These are phyloP conservation scores for Aspergillus baeticus DNA, from an alignment of 495 filamentous ascomycete species.

Conservation along the genomic window DNA sequence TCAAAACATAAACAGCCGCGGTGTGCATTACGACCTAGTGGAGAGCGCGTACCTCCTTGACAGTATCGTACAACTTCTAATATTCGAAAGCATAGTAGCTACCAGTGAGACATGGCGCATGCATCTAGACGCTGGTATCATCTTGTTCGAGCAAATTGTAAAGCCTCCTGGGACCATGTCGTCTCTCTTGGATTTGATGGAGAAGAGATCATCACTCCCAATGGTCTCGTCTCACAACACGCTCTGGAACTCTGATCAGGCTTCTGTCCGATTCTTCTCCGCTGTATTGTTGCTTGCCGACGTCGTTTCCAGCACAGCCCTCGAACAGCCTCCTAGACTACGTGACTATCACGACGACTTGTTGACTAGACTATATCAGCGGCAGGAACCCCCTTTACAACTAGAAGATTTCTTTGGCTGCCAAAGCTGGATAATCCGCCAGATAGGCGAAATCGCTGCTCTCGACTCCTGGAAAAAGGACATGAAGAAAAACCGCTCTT, in stretches of 20 bases:
- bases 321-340: background rate
- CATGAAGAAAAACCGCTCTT: background rate
- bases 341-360: background rate
- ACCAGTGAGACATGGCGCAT: background rate
- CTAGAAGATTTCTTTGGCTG: conserved; percentile 7
- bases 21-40: background rate
- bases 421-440: conserved; percentile 2
- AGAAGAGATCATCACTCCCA: background rate
- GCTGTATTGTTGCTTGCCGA: background rate
- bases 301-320: background rate
- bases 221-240: background rate
- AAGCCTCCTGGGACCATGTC: background rate
- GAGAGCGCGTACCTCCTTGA: conserved; percentile 1
- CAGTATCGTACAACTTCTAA: conserved; percentile 5
- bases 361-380: background rate
- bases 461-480: conserved; percentile 6
- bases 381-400: background rate
- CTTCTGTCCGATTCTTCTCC: conserved; percentile 4
- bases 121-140: background rate
- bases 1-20: background rate
- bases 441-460: conserved; percentile 1
- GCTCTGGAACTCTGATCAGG: background rate
- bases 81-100: background rate
- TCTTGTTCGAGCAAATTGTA: background rate
- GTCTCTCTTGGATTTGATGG: background rate